Conservation (phyloP, 192 early-diverging fungal species). For the Podila epicladia region DNA sequence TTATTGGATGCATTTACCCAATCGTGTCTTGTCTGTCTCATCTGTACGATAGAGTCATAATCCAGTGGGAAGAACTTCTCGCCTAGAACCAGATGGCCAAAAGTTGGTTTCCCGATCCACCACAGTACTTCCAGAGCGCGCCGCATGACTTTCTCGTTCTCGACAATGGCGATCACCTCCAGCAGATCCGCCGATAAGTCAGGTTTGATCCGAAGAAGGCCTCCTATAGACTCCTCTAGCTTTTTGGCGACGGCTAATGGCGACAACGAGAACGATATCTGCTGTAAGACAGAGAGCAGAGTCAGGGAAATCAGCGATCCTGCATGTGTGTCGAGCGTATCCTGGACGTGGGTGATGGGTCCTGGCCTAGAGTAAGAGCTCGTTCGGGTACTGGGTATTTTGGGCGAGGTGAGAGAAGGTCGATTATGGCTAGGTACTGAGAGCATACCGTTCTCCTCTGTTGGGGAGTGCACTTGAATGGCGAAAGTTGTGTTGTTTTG, state of each 20-base stretch:
- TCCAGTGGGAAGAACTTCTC: constrained; percentile 36
- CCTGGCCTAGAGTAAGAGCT: constrained; percentile 16
- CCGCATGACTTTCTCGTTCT: constrained; percentile 40
- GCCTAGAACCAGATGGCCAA: constrained; percentile 25
- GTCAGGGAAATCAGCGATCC: constrained; percentile 62
- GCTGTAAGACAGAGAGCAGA: constrained; percentile 58
- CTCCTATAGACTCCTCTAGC: constrained; percentile 57
- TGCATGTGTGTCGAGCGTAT: constrained; percentile 51
- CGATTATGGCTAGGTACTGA: constrained; percentile 6
- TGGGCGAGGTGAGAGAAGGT: constrained; percentile 11
- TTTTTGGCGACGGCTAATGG: constrained; percentile 55
- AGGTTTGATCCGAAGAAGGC: constrained; percentile 57
- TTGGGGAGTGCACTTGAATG: constrained; percentile 43
- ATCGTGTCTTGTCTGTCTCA: constrained; percentile 8
- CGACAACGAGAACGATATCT: constrained; percentile 48
- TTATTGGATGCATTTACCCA: neutral
- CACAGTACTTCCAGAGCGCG: constrained; percentile 53
- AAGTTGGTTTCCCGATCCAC: constrained; percentile 36
- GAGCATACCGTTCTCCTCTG: constrained; percentile 33
- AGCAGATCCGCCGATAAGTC: constrained; percentile 62
- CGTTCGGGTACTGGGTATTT: constrained; percentile 25
- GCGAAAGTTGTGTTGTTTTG: constrained; percentile 42
- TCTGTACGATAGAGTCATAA: constrained; percentile 27
- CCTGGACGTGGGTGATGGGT: constrained; percentile 19
- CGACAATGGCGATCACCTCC: constrained; percentile 57